Conservation (phyloP, 371 early-diverging fungal species). For the Apophysomyces elegans region DNA sequence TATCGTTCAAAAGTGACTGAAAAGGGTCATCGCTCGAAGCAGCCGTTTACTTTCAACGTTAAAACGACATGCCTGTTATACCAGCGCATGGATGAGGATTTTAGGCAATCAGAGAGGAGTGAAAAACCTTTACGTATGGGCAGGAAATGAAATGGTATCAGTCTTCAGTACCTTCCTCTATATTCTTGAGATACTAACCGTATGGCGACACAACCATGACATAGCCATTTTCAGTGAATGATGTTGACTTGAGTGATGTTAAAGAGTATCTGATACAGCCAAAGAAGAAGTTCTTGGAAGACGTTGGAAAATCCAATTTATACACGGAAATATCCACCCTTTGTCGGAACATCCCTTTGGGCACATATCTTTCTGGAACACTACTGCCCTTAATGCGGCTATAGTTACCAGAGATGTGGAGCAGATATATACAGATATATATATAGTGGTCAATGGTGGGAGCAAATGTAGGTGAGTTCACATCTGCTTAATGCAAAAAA, state of each 20-base stretch:
- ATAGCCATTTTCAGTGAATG: neutral
- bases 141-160: neutral
- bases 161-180: neutral
- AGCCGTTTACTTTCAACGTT: neutral
- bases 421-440: neutral
- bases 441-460: neutral
- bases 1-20: neutral
- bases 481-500: neutral
- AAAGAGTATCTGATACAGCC: neutral
- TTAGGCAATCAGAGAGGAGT: neutral
- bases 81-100: neutral
- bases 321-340: neutral
- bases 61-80: neutral
- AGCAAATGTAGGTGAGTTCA: neutral
- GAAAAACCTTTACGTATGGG: neutral
- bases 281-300: neutral
- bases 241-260: neutral
- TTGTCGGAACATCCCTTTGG: neutral
- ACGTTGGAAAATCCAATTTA: neutral
- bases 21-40: neutral
- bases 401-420: neutral
- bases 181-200: neutral
- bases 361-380: neutral
- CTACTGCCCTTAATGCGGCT: neutral
- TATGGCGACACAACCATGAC: neutral